A percentile compares a stretch with the other conserved stretches of the same genome.
Conservation (phyloP, 2,329 filamentous ascomycete species). For the Fusarium marasasianum region DNA sequence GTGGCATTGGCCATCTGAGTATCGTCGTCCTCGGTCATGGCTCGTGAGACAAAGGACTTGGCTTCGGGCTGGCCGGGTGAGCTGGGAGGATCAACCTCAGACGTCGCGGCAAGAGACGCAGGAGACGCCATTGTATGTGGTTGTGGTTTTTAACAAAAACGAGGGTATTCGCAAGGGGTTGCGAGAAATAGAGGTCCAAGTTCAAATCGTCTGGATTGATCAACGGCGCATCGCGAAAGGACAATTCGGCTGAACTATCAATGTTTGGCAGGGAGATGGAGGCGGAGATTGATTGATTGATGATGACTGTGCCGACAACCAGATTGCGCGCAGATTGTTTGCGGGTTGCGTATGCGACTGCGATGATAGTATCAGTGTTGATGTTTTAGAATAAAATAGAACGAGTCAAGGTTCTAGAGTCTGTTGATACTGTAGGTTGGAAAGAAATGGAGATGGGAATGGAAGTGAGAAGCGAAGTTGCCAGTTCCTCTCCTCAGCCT, state of each 20-base stretch:
- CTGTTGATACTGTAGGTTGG: background rate
- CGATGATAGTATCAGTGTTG: slow-evolving; percentile 20
- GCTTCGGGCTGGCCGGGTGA: slow-evolving; percentile 55
- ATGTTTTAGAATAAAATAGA: background rate
- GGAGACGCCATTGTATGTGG: slow-evolving; percentile 52
- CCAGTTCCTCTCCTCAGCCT: slow-evolving; percentile 24
- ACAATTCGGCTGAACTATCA: slow-evolving; percentile 6
- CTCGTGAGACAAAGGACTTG: slow-evolving; percentile 59
- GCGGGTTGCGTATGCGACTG: slow-evolving; percentile 20
- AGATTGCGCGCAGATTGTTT: slow-evolving; percentile 26
- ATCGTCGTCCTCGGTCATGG: slow-evolving; percentile 59
- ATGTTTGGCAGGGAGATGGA: slow-evolving; percentile 25
- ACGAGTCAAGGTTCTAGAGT: slow-evolving; percentile 3
- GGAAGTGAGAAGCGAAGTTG: slow-evolving; percentile 34
- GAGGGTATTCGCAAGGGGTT: slow-evolving; percentile 9
- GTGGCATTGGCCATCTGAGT: slow-evolving; percentile 54
- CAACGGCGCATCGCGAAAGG: slow-evolving; percentile 37
- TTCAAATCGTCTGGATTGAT: slow-evolving; percentile 14
- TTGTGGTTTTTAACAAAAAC: slow-evolving; percentile 5
- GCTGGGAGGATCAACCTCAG: slow-evolving; percentile 57
- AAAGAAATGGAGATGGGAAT: slow-evolving; percentile 20
- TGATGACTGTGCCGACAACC: slow-evolving; percentile 23
- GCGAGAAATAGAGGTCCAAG: background rate
- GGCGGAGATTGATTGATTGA: slow-evolving; percentile 2
- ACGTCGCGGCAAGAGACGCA: slow-evolving; percentile 53